Evolutionary conservation across 2,329 filamentous ascomycete genomes (phyloP).

Genomic region (Monascus ruber): DNA sequence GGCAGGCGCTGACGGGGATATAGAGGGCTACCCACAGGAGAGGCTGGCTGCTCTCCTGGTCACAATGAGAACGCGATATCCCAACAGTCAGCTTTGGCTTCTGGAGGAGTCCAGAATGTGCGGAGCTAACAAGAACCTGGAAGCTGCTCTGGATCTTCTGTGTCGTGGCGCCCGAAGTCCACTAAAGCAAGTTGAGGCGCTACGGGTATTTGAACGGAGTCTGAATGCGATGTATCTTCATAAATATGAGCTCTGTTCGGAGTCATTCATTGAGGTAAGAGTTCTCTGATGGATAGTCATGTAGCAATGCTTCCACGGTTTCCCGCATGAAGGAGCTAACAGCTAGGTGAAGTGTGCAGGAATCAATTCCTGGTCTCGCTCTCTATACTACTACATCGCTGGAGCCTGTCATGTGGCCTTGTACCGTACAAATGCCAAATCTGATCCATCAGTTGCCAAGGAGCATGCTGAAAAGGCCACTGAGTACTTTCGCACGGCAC

Average conservation of each 20-base stretch:
- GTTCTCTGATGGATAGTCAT: constrained; percentile 1
- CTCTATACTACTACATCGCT: constrained; percentile 80
- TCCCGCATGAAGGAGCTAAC: constrained; percentile 1
- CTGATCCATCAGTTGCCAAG: constrained; percentile 35
- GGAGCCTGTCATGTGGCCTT: constrained; percentile 68
- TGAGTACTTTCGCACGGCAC: constrained; percentile 59
- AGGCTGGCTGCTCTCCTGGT: constrained; percentile 56
- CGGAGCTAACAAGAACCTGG: constrained; percentile 54
- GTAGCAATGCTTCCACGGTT: neutral
- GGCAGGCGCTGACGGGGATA: constrained; percentile 38
- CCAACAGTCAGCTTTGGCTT: constrained; percentile 72
- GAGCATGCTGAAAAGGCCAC: constrained; percentile 54
- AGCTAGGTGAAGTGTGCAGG: constrained; percentile 47
- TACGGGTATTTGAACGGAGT: constrained; percentile 75
- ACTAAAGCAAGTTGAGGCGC: constrained; percentile 78
- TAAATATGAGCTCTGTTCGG: constrained; percentile 61
- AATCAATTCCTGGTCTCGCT: constrained; percentile 83
- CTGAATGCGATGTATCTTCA: constrained; percentile 70
- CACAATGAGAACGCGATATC: constrained; percentile 67
- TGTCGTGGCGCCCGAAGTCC: constrained; percentile 49
- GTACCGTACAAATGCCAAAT: constrained; percentile 46
- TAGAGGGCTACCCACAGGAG: constrained; percentile 60
- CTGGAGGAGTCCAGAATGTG: constrained; percentile 76
- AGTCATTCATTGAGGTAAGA: constrained; percentile 55
- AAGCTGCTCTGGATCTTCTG: constrained; percentile 57